Evolutionary conservation across 164 flowering plant genomes (phyloP).

Genomic region (Aristolochia californica): DNA sequence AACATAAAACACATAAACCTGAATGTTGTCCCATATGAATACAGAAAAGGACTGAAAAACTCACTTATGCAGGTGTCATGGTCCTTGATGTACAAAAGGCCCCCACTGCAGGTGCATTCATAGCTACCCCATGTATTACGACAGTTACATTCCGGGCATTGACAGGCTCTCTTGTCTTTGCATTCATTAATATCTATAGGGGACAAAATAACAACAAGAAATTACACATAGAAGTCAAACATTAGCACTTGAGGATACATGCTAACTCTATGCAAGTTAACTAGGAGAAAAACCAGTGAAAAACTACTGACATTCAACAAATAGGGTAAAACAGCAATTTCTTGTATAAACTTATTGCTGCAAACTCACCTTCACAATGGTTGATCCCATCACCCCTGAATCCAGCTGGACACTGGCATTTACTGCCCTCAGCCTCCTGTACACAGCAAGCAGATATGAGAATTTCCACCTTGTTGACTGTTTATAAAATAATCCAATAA

Average conservation of each 20-base stretch:
- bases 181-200: constrained; percentile 78
- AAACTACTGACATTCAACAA: too few relatives aligned
- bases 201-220: not conserved
- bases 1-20: too few relatives aligned
- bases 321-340: too few relatives aligned
- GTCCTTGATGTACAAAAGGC: constrained; percentile 70
- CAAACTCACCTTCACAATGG: constrained; percentile 57
- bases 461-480: not conserved
- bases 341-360: not conserved
- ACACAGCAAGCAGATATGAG: constrained; percentile 4
- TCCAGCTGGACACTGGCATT: constrained; percentile 77
- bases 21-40: too few relatives aligned
- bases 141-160: constrained; percentile 81
- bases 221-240: not conserved
- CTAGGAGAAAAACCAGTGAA: too few relatives aligned
- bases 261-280: too few relatives aligned
- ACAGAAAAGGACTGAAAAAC: constrained; percentile 12
- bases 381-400: constrained; percentile 85
- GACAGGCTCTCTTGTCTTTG: constrained; percentile 77
- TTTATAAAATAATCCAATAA: not conserved
- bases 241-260: not conserved
- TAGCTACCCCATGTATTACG: constrained; percentile 85
- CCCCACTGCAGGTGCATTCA: constrained; percentile 67
- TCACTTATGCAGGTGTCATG: constrained; percentile 89
- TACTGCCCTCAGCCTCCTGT: constrained; percentile 45